Evolutionary conservation across 208 protist species (phyloP).

Genomic region (Leishmania martiniquensis): DNA sequence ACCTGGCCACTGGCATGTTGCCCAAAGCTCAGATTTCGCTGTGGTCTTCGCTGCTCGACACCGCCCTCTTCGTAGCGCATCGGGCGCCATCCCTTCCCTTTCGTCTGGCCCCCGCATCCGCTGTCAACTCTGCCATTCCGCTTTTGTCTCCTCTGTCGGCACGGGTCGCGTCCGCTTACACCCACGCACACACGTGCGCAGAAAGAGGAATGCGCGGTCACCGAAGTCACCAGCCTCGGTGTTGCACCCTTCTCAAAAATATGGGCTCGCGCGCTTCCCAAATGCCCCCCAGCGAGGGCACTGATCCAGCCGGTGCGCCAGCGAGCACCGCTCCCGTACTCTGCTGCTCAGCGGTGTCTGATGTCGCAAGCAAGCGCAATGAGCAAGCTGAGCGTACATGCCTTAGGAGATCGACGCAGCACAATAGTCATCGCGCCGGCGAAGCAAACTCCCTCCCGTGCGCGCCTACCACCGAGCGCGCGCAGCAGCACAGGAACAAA

Average conservation of each 20-base stretch:
- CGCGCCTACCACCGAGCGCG: neutral
- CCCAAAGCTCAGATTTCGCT: neutral
- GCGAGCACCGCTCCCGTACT: neutral
- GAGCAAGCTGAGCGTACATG: neutral
- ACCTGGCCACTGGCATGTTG: neutral
- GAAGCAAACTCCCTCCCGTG: neutral
- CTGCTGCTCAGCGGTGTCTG: constrained; percentile 7
- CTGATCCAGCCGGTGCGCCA: neutral
- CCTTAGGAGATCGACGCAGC: neutral
- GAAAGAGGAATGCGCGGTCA: neutral
- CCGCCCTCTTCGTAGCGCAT: neutral
- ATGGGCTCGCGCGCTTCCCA: neutral
- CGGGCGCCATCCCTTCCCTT: neutral
- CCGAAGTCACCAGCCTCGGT: neutral
- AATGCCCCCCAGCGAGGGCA: constrained; percentile 1
- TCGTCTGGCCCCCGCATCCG: neutral
- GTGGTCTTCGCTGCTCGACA: neutral
- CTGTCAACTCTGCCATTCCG: neutral
- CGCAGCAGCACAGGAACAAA: neutral
- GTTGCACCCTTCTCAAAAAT: neutral
- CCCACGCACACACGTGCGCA: neutral
- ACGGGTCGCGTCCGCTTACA: neutral
- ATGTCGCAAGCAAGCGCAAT: neutral
- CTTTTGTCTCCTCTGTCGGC: neutral
- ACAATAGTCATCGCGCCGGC: neutral